Conservation (phyloP, 352 stramenopile species). For the Phytopythium ostracodes region DNA sequence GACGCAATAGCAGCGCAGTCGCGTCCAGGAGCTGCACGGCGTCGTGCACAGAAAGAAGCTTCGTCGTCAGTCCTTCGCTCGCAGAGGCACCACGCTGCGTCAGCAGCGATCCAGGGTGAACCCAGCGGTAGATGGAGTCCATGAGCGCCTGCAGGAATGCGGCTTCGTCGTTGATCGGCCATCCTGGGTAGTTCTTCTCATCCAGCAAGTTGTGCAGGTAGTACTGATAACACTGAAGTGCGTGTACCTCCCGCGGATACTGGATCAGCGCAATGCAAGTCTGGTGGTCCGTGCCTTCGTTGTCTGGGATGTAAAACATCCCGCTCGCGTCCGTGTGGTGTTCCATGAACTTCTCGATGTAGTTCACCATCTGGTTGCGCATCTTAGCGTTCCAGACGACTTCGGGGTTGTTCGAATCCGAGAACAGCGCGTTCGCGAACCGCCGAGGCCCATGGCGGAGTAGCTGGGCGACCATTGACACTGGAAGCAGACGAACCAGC, state of each 20-base stretch:
- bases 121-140: slow-evolving; percentile 75
- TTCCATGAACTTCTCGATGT: slow-evolving; percentile 86
- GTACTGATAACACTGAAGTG: slow-evolving; percentile 86
- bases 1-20: slow-evolving; percentile 57
- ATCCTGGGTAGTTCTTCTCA: slow-evolving; percentile 84
- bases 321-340: slow-evolving; percentile 58
- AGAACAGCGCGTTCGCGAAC: slow-evolving; percentile 79
- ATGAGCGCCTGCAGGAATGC: slow-evolving; percentile 70
- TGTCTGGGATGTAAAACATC: slow-evolving; percentile 71
- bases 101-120: slow-evolving; percentile 53
- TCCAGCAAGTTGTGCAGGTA: slow-evolving; percentile 86
- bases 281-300: slow-evolving; percentile 71
- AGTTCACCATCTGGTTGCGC: slow-evolving; percentile 81
- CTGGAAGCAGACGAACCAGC: slow-evolving; percentile 76
- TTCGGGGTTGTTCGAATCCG: slow-evolving; percentile 81
- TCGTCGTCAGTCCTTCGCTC: slow-evolving; percentile 45
- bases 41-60: slow-evolving; percentile 65
- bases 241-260: slow-evolving; percentile 82
- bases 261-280: slow-evolving; percentile 74
- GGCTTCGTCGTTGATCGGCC: slow-evolving; percentile 81
- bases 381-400: slow-evolving; percentile 86
- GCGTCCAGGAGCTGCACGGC: slow-evolving; percentile 72
- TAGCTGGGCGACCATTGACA: slow-evolving; percentile 84
- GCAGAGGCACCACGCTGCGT: slow-evolving; percentile 33
- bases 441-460: slow-evolving; percentile 69